Evolutionary conservation across 495 filamentous ascomycete genomes (phyloP), one percentile per base, ranked within the genome.

Genomic region (Penicillium goetzii): DNA sequence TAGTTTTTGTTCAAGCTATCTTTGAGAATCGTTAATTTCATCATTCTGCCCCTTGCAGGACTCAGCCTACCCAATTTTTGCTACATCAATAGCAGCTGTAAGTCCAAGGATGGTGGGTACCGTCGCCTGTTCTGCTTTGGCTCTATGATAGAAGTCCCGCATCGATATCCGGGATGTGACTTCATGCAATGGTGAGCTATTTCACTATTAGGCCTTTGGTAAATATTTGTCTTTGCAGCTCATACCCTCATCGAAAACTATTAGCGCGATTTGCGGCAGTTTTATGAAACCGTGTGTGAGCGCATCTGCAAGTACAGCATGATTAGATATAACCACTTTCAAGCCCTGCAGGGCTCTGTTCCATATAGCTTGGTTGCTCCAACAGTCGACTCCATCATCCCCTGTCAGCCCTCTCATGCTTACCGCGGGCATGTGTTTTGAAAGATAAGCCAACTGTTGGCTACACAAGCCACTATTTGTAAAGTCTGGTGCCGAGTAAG

Each of bases 171-270:
- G 0, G 92, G 79, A 69, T 90, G 83, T 43, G 65, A 63, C 17
- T 60, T 75, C 61, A 71, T 76, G 50, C 64, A 76, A 61, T 70
- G 68, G 51, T 68, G 71, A 25, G 67, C 68, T 76, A 49, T 2
- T 34, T 49, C 11, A 25, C 33, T 38, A 32, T 60, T 53, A 53
- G 33, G 4, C 3, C 47, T 38, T 26, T 52, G 11, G 51, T 53
- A 10, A n/a, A 49, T 55, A 17, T 40, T 15, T 25, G 10, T 40
- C 25, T 21, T 51, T 21, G 12, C 40, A 43, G 17, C 33, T 68
- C 78, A 58, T 68, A 92, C 92, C 91, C 87, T 97, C 93, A 70
- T 97, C 93, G 61, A 96, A 92, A 1, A 97, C 81, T 25, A 97
- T 75, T 4, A 97, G 75, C 19, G 85, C 77, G 36, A 97, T 69